Conservation (phyloP, 371 early-diverging fungal species). For the Fennellomyces sp. region DNA sequence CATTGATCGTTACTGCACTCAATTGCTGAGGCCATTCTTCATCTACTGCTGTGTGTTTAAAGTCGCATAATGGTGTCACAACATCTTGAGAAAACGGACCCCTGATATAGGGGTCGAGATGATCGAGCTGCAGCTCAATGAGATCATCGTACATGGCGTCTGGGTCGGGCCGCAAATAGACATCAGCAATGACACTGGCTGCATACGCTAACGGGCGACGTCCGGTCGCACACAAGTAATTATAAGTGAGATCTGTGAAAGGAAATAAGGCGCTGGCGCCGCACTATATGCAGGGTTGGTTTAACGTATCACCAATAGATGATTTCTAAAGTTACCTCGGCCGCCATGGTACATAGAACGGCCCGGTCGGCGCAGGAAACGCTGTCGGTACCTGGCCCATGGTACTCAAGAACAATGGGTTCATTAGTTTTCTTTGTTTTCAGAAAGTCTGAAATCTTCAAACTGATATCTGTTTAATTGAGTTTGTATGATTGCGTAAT, state of each 20-base stretch:
- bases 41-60: constrained; percentile 76
- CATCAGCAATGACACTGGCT: constrained; percentile 63
- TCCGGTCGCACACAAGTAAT: constrained; percentile 86
- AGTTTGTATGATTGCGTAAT: too few species aligned
- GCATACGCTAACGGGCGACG: constrained; percentile 76
- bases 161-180: constrained; percentile 85
- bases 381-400: constrained; percentile 91
- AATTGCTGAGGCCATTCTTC: constrained; percentile 87
- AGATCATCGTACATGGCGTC: constrained; percentile 90
- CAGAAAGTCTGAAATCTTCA: constrained; percentile 91
- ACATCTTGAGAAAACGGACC: constrained; percentile 97
- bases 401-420: constrained; percentile 94
- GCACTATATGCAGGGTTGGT: too few species aligned
- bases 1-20: constrained; percentile 89
- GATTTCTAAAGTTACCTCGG: constrained; percentile 57
- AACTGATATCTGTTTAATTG: constrained; percentile 83
- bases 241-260: constrained; percentile 82
- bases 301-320: constrained; percentile 76
- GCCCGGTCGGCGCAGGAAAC: constrained; percentile 97
- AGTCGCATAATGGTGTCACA: constrained; percentile 88
- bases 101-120: constrained; percentile 92
- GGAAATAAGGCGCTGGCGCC: constrained; percentile 97
- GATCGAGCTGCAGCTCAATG: constrained; percentile 88
- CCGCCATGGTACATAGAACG: constrained; percentile 98
- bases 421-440: constrained; percentile 92